phyloP scores from a whole-genome alignment of 2,329 filamentous ascomycete species.

The Fusarium zealandicum region DNA sequence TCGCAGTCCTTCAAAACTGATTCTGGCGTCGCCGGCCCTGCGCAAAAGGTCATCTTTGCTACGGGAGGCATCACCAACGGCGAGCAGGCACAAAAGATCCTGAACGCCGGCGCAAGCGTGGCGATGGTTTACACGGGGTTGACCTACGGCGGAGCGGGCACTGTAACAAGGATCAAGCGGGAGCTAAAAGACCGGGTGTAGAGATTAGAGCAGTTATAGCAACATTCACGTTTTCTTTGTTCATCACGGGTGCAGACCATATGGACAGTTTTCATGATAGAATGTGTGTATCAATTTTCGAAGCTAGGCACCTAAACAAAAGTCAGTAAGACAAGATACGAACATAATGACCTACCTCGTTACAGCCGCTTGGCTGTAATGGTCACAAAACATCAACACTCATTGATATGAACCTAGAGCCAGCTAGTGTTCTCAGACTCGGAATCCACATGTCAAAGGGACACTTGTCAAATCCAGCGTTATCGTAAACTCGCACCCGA shows the following conservation, averaged over 20 bases:
- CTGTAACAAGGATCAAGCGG: slow-evolving; percentile 69
- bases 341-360: background rate
- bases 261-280: slow-evolving; percentile 2
- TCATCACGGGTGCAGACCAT: slow-evolving; percentile 13
- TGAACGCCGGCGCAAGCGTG: slow-evolving; percentile 88
- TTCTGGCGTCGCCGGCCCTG: slow-evolving; percentile 43
- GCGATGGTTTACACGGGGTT: slow-evolving; percentile 89
- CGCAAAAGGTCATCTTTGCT: slow-evolving; percentile 86
- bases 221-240: slow-evolving; percentile 36
- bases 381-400: no score
- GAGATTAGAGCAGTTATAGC: slow-evolving; percentile 33
- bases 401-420: no score
- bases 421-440: background rate
- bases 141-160: slow-evolving; percentile 70
- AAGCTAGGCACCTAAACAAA: background rate
- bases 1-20: slow-evolving; percentile 47
- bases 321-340: background rate
- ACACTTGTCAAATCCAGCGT: background rate
- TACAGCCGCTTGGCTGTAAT: background rate
- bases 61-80: slow-evolving; percentile 93
- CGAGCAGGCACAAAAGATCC: slow-evolving; percentile 78
- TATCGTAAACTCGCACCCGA: background rate
- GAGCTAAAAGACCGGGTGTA: slow-evolving; percentile 61
- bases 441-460: background rate
- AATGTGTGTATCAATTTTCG: background rate